These are phyloP conservation scores for Epicoccum nigrum DNA, from an alignment of 2,329 filamentous ascomycete genomes.

Conservation along the genomic window DNA sequence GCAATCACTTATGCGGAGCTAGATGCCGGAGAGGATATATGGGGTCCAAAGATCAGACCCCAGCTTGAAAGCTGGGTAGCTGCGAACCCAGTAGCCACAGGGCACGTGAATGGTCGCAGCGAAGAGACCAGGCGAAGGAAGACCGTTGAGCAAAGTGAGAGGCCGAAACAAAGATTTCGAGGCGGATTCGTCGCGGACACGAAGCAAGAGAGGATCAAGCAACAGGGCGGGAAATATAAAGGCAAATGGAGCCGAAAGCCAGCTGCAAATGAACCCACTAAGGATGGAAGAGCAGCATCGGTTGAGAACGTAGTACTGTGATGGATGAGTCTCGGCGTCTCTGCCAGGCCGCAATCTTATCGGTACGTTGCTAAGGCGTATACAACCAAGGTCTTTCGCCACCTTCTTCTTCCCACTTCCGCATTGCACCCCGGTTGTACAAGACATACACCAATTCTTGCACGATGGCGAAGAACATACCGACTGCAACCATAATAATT, in stretches of 20 bases:
- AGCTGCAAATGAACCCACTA: not conserved
- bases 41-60: conserved; percentile 27
- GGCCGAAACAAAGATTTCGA: conserved; percentile 34
- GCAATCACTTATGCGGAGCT: conserved; percentile 33
- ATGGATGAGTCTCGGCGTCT: not conserved
- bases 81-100: conserved; percentile 22
- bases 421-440: conserved; percentile 45
- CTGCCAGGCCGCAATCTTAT: not conserved
- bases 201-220: conserved; percentile 37
- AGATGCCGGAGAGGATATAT: conserved; percentile 29
- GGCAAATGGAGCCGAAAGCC: conserved; percentile 32
- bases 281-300: not conserved
- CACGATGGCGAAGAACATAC: conserved; percentile 49
- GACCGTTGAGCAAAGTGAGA: conserved; percentile 17
- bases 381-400: conserved; percentile 31
- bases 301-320: not conserved
- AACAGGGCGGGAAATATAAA: conserved; percentile 37
- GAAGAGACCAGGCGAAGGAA: conserved; percentile 20
- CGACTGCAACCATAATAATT: conserved; percentile 54
- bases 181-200: conserved; percentile 37
- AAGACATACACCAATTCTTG: conserved; percentile 51
- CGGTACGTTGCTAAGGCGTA: conserved; percentile 10
- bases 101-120: conserved; percentile 31
- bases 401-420: conserved; percentile 19
- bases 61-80: conserved; percentile 34